Percentiles rank a stretch among this genome's conserved stretches.
Evolutionary conservation across 2,329 filamentous ascomycete genomes (phyloP).

Genomic region (Fusarium sublunatum): DNA sequence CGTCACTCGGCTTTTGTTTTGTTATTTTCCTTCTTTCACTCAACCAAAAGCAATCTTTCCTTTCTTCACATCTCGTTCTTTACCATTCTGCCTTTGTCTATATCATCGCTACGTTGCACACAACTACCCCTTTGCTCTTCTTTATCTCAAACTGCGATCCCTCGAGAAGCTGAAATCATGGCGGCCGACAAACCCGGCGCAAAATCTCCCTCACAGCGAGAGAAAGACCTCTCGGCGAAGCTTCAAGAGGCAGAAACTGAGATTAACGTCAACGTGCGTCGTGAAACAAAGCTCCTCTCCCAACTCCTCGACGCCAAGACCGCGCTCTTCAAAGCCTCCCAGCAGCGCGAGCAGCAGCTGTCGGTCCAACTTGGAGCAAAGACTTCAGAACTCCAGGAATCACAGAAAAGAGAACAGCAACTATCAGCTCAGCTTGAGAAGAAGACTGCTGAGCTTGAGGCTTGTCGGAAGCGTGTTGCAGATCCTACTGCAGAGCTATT

Average conservation of each 20-base stretch:
- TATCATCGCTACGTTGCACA: background rate
- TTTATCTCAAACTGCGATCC: background rate
- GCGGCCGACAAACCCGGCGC: background rate
- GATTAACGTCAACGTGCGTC: background rate
- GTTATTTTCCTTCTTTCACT: background rate
- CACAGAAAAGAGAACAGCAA: background rate
- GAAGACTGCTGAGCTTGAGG: background rate
- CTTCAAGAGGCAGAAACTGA: constrained; percentile 15
- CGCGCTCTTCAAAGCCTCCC: constrained; percentile 4
- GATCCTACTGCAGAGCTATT: constrained; percentile 1
- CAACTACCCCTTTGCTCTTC: background rate
- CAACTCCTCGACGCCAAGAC: constrained; percentile 20
- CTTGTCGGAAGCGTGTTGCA: background rate
- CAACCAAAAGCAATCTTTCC: background rate
- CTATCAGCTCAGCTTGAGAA: background rate
- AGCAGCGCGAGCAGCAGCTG: constrained; percentile 10
- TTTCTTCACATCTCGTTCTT: background rate
- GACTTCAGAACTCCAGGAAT: background rate
- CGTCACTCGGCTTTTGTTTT: background rate
- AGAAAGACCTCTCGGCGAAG: constrained; percentile 15
- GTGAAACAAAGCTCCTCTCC: constrained; percentile 4
- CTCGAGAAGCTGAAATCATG: constrained; percentile 2
- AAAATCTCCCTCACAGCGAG: constrained; percentile 3
- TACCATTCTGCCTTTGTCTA: too few species aligned
- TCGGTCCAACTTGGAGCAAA: constrained; percentile 1